These are phyloP conservation scores for Apiotrichum montevideense DNA, from an alignment of 1,284 basidiomycete genomes.

Conservation along the genomic window DNA sequence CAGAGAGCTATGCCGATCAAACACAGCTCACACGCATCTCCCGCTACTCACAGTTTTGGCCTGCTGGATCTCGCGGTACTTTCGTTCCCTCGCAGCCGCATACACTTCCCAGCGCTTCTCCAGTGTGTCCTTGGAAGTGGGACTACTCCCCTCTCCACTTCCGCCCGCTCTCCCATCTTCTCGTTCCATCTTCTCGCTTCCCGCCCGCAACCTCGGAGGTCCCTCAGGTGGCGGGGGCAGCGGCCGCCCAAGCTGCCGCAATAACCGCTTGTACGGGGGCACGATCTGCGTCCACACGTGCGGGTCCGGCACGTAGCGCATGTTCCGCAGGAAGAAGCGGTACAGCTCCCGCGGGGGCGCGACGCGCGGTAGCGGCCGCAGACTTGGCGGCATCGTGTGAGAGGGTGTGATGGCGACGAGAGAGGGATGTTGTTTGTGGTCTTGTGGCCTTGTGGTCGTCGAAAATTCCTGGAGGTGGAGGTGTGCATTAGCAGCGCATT, in stretches of 20 bases:
- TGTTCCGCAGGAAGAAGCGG: conserved; percentile 27
- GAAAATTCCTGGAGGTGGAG: too few species aligned
- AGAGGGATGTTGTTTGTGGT: not conserved
- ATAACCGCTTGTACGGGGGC: conserved; percentile 16
- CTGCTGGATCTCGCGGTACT: not conserved
- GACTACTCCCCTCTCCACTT: not conserved
- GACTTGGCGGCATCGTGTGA: not conserved
- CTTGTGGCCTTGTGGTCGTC: too few species aligned
- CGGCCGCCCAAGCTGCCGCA: not conserved
- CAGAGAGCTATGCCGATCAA: too few species aligned
- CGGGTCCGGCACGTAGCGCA: conserved; percentile 35
- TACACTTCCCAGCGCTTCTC: not conserved
- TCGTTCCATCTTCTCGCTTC: not conserved
- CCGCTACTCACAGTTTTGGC: not conserved
- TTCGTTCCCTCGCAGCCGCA: not conserved
- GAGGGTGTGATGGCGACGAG: not conserved
- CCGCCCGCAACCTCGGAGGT: not conserved
- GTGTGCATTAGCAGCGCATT: too few species aligned
- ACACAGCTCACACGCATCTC: too few species aligned
- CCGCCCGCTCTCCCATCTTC: not conserved
- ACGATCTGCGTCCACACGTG: conserved; percentile 31
- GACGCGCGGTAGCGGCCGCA: not conserved
- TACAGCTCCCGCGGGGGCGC: conserved; percentile 20
- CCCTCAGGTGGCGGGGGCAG: not conserved
- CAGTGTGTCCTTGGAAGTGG: not conserved